phyloP scores from a whole-genome alignment of 495 filamentous ascomycete genomes.

The Penicillium atrosanguineum region DNA sequence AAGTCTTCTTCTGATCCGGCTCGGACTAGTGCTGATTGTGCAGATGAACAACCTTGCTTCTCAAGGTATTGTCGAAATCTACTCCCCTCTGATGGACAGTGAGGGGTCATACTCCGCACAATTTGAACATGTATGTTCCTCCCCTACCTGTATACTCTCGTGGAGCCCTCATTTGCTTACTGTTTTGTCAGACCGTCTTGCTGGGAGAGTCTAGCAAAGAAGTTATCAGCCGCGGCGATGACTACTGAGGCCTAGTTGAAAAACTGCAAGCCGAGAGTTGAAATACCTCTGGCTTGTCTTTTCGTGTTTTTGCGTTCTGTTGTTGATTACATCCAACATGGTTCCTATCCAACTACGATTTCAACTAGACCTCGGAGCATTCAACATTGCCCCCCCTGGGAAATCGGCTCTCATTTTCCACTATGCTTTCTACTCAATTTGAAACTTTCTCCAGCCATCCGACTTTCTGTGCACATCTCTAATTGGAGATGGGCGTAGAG shows the following conservation, averaged over 20 bases:
- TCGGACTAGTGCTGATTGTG: neutral
- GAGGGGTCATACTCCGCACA: slow-evolving; percentile 58
- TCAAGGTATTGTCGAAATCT: slow-evolving; percentile 53
- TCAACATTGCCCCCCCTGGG: neutral
- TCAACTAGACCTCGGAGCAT: neutral
- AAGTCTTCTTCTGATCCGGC: slow-evolving; percentile 15
- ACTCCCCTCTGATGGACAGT: slow-evolving; percentile 53
- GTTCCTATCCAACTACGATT: neutral
- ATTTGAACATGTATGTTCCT: slow-evolving; percentile 56
- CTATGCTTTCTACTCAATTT: neutral
- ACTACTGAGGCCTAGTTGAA: slow-evolving; percentile 33
- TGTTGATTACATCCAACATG: slow-evolving; percentile 7
- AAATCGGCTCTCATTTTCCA: neutral
- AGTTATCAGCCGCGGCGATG: slow-evolving; percentile 50
- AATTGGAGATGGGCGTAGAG: neutral
- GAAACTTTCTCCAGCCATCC: neutral
- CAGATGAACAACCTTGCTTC: slow-evolving; percentile 53
- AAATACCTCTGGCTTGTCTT: neutral
- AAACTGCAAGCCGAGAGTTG: neutral
- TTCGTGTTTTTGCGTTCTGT: neutral
- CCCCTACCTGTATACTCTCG: neutral
- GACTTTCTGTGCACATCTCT: neutral
- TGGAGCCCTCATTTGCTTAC: neutral
- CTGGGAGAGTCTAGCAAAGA: slow-evolving; percentile 48
- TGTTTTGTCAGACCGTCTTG: slow-evolving; percentile 36